Conservation (phyloP, 306 rosid species). For the Vigna trinervia region DNA sequence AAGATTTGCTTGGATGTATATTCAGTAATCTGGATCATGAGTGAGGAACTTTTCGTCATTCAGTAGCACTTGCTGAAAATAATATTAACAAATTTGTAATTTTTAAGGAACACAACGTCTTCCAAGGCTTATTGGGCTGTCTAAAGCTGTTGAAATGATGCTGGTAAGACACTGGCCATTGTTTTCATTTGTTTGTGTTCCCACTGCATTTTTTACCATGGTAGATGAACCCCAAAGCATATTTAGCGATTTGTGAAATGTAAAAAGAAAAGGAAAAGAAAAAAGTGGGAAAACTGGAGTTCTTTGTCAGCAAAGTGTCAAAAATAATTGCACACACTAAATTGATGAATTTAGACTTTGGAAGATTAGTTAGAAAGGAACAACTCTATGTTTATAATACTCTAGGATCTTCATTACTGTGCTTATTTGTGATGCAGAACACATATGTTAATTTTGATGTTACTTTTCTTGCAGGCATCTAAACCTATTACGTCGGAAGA, state of each 20-base stretch:
- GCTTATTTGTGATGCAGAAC: neutral
- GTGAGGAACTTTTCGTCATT: constrained; percentile 15
- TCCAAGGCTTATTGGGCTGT: constrained; percentile 90
- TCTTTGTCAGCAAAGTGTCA: neutral
- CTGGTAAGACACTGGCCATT: constrained; percentile 60
- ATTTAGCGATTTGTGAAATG: constrained; percentile 5
- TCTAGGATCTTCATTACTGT: constrained; percentile 1
- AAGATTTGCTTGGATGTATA: constrained; percentile 30
- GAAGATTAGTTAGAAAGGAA: constrained; percentile 18
- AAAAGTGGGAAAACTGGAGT: constrained; percentile 29
- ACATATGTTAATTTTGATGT: constrained; percentile 11
- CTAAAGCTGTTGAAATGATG: constrained; percentile 92
- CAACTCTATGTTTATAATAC: neutral
- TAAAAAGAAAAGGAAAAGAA: constrained; percentile 1
- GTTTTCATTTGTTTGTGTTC: constrained; percentile 21
- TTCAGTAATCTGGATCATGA: constrained; percentile 24
- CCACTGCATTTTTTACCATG: constrained; percentile 9
- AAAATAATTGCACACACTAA: neutral
- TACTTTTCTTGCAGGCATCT: constrained; percentile 63
- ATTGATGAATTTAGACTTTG: constrained; percentile 14
- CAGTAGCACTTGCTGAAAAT: constrained; percentile 24
- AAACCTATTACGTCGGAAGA: constrained; percentile 88
- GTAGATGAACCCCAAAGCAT: constrained; percentile 8
- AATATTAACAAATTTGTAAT: constrained; percentile 42
- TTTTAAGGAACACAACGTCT: constrained; percentile 92